Evolutionary conservation across 192 early-diverging fungal species (phyloP).

Genomic region (Backusella psychrophila): DNA sequence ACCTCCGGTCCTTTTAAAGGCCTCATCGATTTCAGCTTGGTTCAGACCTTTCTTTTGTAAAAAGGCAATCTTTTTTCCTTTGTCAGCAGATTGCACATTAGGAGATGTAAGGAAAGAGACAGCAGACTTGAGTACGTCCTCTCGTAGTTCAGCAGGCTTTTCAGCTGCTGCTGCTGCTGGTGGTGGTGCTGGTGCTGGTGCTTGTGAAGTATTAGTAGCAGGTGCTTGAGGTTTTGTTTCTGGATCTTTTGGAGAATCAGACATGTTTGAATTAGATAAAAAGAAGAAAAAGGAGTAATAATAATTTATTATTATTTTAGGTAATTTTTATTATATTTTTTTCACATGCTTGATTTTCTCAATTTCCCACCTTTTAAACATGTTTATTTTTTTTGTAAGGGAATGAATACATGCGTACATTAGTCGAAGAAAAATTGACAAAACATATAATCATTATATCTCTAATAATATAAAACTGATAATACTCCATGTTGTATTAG

Average conservation of each 20-base stretch:
- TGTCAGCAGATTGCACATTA: conserved; percentile 70
- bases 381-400: too few species aligned
- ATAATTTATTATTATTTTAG: not conserved
- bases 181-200: not conserved
- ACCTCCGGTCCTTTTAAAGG: conserved; percentile 37
- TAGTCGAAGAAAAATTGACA: too few species aligned
- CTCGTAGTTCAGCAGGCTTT: conserved; percentile 37
- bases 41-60: conserved; percentile 75
- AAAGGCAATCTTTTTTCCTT: conserved; percentile 74
- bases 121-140: conserved; percentile 56
- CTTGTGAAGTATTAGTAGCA: not conserved
- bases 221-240: not conserved
- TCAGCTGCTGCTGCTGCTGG: not conserved
- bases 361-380: not conserved
- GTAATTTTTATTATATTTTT: not conserved
- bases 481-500: not conserved
- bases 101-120: conserved; percentile 73
- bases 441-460: too few species aligned
- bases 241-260: not conserved
- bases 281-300: not conserved
- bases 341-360: not conserved
- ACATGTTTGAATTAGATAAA: not conserved
- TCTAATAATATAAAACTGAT: not conserved
- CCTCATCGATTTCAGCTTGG: conserved; percentile 67
- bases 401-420: too few species aligned